A percentile compares a stretch with the other conserved stretches of the same genome.
phyloP scores from a whole-genome alignment of 2,329 filamentous ascomycete genomes.

The Stagonosporopsis cucurbitacearum region DNA sequence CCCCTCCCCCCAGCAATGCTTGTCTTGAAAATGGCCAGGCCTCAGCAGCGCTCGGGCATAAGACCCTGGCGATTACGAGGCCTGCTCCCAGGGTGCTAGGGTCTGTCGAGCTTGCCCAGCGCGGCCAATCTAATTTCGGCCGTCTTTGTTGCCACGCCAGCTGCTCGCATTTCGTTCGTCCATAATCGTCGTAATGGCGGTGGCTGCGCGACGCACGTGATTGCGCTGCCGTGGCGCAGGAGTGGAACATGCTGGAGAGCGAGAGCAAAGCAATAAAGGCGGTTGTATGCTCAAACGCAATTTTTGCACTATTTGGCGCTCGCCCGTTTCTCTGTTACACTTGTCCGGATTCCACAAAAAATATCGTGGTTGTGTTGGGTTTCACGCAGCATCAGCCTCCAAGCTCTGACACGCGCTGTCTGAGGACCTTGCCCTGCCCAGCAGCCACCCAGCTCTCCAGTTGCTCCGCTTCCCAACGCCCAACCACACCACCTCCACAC shows the following conservation, averaged over 20 bases:
- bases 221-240: constrained; percentile 16
- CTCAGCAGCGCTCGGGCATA: constrained; percentile 12
- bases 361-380: constrained; percentile 30
- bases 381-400: constrained; percentile 41
- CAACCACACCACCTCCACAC: constrained; percentile 35
- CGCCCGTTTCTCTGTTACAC: constrained; percentile 5
- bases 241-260: not conserved
- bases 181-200: constrained; percentile 16
- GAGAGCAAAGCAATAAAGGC: constrained; percentile 2
- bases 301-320: not conserved
- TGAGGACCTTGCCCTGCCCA: constrained; percentile 22
- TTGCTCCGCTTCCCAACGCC: constrained; percentile 26
- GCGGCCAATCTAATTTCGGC: constrained; percentile 25
- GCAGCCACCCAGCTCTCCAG: constrained; percentile 18
- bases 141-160: constrained; percentile 23
- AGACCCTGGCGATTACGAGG: constrained; percentile 27
- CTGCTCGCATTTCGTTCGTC: constrained; percentile 11
- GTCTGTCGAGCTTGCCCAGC: constrained; percentile 19
- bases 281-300: not conserved
- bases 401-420: constrained; percentile 38
- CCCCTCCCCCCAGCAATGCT: constrained; percentile 4
- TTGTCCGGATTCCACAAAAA: not conserved
- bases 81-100: not conserved
- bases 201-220: constrained; percentile 20
- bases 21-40: constrained; percentile 4